phyloP scores from a whole-genome alignment of 805 yeast species.

The Cyberlindnera samutprakarnensis region DNA sequence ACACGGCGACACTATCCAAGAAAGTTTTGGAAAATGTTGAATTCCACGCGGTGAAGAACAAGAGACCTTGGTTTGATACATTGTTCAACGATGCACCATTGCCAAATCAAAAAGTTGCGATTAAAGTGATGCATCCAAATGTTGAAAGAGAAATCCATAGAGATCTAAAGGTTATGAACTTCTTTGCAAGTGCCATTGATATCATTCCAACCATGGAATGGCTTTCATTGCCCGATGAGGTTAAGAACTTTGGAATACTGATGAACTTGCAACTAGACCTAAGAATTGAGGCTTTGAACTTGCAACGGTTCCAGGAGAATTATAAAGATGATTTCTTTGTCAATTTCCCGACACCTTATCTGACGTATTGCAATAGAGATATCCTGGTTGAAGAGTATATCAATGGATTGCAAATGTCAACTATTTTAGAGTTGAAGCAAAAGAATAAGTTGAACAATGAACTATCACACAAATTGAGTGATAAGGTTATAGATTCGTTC shows the following conservation, averaged over 20 bases:
- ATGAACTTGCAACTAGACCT: slow-evolving; percentile 88
- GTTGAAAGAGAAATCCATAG: slow-evolving; percentile 67
- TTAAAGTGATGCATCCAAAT: slow-evolving; percentile 87
- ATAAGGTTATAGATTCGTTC: slow-evolving; percentile 84
- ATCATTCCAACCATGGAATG: slow-evolving; percentile 92
- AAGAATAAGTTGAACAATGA: slow-evolving; percentile 32
- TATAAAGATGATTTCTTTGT: slow-evolving; percentile 53
- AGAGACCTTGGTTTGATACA: slow-evolving; percentile 12
- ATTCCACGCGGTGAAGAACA: slow-evolving; percentile 17
- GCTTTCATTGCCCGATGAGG: slow-evolving; percentile 93
- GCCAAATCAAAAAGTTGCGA: slow-evolving; percentile 62
- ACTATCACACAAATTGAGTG: slow-evolving; percentile 64
- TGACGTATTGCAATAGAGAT: slow-evolving; percentile 54
- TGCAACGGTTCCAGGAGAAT: slow-evolving; percentile 62
- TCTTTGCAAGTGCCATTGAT: slow-evolving; percentile 68
- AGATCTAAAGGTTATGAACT: slow-evolving; percentile 77
- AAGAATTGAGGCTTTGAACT: slow-evolving; percentile 80
- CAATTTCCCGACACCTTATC: slow-evolving; percentile 74
- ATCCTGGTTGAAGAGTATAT: slow-evolving; percentile 84
- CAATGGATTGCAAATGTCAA: slow-evolving; percentile 76
- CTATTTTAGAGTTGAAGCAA: slow-evolving; percentile 39
- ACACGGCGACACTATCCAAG: slow-evolving; percentile 56
- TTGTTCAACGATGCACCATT: slow-evolving; percentile 16
- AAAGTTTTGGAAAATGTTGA: slow-evolving; percentile 33
- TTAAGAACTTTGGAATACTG: slow-evolving; percentile 73